A percentile compares a stretch with the other conserved stretches of the same genome.
Conservation (phyloP, 1,139 yeast species). For the Sugiyamaella paludigena region DNA sequence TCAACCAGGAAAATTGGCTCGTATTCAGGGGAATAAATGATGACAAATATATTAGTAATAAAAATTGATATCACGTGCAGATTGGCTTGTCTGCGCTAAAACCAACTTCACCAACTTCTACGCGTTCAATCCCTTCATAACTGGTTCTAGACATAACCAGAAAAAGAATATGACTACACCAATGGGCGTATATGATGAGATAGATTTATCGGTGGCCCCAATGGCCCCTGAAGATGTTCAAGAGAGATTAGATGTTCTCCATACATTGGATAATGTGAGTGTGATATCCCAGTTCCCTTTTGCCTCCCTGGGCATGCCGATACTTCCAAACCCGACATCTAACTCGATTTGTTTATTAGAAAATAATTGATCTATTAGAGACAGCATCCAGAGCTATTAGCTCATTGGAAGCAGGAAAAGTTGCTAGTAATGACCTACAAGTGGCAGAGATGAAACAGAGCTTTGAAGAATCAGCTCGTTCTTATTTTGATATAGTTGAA, state of each 20-base stretch:
- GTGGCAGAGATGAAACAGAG: slow-evolving; percentile 31
- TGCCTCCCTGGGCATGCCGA: not conserved
- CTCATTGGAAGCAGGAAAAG: slow-evolving; percentile 41
- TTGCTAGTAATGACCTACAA: slow-evolving; percentile 30
- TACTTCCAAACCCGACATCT: too few species aligned
- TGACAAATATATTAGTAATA: too few species aligned
- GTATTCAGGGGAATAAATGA: too few species aligned
- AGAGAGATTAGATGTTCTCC: slow-evolving; percentile 40
- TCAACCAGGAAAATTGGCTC: too few species aligned
- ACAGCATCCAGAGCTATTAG: slow-evolving; percentile 43
- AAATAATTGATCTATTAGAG: slow-evolving; percentile 41
- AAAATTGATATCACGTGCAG: too few species aligned
- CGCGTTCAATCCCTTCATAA: too few species aligned
- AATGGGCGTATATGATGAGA: slow-evolving; percentile 22
- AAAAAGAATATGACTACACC: not conserved
- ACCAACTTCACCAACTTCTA: too few species aligned
- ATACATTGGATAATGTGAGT: slow-evolving; percentile 39
- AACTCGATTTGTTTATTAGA: too few species aligned
- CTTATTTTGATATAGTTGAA: slow-evolving; percentile 36
- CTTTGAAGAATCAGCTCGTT: slow-evolving; percentile 34
- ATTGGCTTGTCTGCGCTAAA: too few species aligned
- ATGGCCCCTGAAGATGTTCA: slow-evolving; percentile 38
- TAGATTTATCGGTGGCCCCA: slow-evolving; percentile 30
- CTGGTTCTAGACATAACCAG: too few species aligned
- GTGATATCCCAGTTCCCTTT: not conserved